Evolutionary conservation across 2,329 filamentous ascomycete genomes (phyloP).

Genomic region (Nemania abortiva): DNA sequence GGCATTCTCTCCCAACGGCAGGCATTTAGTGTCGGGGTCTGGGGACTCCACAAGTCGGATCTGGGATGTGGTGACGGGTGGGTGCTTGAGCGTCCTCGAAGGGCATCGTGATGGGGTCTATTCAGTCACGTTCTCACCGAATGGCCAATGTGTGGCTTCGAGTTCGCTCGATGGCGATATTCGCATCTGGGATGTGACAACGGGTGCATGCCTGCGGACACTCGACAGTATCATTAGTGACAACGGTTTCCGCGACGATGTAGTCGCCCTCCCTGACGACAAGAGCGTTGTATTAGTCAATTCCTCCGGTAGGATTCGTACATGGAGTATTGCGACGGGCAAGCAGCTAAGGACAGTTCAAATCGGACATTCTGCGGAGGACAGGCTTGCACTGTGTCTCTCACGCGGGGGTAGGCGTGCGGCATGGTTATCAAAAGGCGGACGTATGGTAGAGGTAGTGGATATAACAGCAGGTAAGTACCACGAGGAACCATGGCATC

Average conservation of each 20-base stretch:
- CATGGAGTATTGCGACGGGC: not conserved
- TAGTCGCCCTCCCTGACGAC: not conserved
- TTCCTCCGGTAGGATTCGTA: not conserved
- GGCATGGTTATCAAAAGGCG: not conserved
- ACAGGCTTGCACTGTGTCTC: not conserved
- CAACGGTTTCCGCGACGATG: not conserved
- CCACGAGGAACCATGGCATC: not conserved
- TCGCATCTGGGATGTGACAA: conserved; percentile 4
- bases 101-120: not conserved
- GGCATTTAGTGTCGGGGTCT: not conserved
- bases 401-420: conserved; percentile 11
- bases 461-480: not conserved
- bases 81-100: conserved; percentile 4
- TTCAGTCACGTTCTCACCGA: conserved; percentile 7
- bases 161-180: not conserved
- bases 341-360: not conserved
- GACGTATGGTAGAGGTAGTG: not conserved
- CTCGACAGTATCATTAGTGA: not conserved
- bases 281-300: not conserved
- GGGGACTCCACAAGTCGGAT: not conserved
- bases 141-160: conserved; percentile 1
- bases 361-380: not conserved
- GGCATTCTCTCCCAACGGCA: conserved; percentile 2
- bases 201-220: conserved; percentile 2
- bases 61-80: conserved; percentile 20